A percentile compares a stretch with the other conserved stretches of the same genome.
phyloP scores from a whole-genome alignment of 371 early-diverging fungal species.

The Saksenaea vasiformis region DNA sequence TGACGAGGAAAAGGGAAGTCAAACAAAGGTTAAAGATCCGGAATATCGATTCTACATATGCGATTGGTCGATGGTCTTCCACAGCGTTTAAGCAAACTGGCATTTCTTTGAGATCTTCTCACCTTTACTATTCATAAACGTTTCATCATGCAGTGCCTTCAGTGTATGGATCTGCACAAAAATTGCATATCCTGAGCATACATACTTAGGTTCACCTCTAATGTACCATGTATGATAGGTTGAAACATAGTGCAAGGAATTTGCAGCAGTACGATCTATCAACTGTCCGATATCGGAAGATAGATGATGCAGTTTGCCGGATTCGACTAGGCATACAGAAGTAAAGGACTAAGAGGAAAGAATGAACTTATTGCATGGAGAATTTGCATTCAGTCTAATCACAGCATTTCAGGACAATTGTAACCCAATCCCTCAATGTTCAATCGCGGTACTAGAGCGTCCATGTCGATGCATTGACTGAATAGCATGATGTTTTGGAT shows the following conservation, averaged over 20 bases:
- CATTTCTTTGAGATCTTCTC: not conserved
- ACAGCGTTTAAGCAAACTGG: not conserved
- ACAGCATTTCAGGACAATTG: not conserved
- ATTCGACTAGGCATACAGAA: not conserved
- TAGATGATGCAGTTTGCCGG: not conserved
- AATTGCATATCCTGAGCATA: not conserved
- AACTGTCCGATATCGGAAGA: not conserved
- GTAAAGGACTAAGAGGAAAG: not conserved
- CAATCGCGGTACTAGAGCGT: not conserved
- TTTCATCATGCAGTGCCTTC: not conserved
- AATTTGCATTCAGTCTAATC: not conserved
- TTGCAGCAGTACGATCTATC: not conserved
- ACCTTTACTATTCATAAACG: not conserved
- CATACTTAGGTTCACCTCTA: no score
- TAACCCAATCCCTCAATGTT: no score
- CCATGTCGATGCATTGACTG: no score
- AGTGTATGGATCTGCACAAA: not conserved
- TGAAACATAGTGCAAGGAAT: not conserved
- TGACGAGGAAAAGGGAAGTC: conserved; percentile 13
- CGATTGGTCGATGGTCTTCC: conserved; percentile 5
- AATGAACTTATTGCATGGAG: not conserved
- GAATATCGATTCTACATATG: not conserved
- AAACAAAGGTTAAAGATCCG: not conserved
- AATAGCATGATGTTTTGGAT: no score
- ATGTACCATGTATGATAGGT: not conserved